Base-by-base conservation (phyloP, 352 stramenopile genomes). In the Globisporangium parvum region DNA sequence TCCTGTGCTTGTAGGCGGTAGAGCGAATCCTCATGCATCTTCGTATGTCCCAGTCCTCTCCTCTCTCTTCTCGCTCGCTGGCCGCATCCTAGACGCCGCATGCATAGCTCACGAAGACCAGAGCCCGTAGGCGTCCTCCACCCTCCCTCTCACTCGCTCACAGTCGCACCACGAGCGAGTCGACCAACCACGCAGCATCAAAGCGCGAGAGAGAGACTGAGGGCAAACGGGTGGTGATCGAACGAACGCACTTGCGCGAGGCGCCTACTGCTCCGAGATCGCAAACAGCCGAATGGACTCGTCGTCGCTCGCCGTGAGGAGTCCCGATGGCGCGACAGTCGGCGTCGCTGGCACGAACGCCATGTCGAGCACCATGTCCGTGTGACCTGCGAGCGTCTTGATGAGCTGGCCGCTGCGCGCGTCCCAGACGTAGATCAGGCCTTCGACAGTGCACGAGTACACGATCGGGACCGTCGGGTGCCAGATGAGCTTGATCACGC, bases 331-430 rank as follows among this genome's bases (percentile, higher is more conserved):
- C 17, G 65, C 51, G 15, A 62, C 60, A 47, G 66, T 73, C 28
- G 77, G 64, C 35, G 75, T 68, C 10, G 71, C 71, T 2, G 66
- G 62, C 40, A 91, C 70, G 44, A 96, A 90, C 31, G 69, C 71
- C 72, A 97, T 90, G 63, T 97, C 92, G 26, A 97, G 70, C 15
- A 97, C 75, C 86, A 97, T 97, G 62, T 98, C 92, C 18, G 73
- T 80, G 69, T 98, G 91, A 31, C 90, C 88, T 23, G 79, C 85
- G 40, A 96, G 71, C 12, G 72, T 73, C 60, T 78, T 84, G 37
- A 95, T 47, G 54, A 85, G 75, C 45, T 87, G 70, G 39, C 92
- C 92, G 50, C 63, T 96, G 35, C 90, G 83, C 12, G 91, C 88
- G 54, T 98, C 92, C 88, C 88, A 97, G 3, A 90, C 75, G 55